These are phyloP conservation scores for Trichoderma sp. DNA, from an alignment of 2,329 filamentous ascomycete species.

Conservation along the genomic window DNA sequence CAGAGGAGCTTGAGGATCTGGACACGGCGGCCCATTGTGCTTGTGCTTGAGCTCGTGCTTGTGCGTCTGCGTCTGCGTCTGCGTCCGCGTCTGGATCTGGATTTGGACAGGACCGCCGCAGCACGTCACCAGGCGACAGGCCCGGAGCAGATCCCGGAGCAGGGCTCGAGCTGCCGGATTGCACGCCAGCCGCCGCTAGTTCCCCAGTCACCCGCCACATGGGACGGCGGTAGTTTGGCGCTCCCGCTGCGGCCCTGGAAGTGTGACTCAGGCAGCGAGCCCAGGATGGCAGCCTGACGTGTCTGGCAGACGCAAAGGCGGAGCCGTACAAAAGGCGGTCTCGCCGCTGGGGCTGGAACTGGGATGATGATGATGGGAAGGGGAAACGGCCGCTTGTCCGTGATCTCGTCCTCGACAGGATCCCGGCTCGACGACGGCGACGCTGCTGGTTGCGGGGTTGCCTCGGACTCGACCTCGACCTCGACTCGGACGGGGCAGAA, in stretches of 20 bases:
- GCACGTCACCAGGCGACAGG: slow-evolving; percentile 9
- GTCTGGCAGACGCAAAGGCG: slow-evolving; percentile 4
- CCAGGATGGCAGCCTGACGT: slow-evolving; percentile 16
- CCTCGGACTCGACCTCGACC: not conserved
- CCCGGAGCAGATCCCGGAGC: not conserved
- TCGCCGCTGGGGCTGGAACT: not conserved
- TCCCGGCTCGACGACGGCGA: not conserved
- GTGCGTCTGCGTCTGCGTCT: not conserved
- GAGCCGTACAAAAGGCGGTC: not conserved
- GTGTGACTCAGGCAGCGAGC: slow-evolving; percentile 14
- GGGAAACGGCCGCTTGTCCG: too few relatives aligned
- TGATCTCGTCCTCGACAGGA: not conserved
- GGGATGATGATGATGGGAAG: too few relatives aligned
- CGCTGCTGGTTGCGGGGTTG: slow-evolving; percentile 11
- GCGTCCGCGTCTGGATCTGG: not conserved
- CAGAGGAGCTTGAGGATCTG: not conserved
- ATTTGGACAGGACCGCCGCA: not conserved
- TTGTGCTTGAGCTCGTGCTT: not conserved
- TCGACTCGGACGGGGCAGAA: not conserved
- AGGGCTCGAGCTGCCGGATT: not conserved
- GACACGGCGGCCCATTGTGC: not conserved
- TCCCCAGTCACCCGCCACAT: slow-evolving; percentile 2
- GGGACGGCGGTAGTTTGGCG: slow-evolving; percentile 7
- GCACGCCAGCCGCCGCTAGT: slow-evolving; percentile 1
- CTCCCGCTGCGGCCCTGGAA: not conserved